Conservation (phyloP, 371 early-diverging fungal species). For the Apophysomyces sp. region DNA sequence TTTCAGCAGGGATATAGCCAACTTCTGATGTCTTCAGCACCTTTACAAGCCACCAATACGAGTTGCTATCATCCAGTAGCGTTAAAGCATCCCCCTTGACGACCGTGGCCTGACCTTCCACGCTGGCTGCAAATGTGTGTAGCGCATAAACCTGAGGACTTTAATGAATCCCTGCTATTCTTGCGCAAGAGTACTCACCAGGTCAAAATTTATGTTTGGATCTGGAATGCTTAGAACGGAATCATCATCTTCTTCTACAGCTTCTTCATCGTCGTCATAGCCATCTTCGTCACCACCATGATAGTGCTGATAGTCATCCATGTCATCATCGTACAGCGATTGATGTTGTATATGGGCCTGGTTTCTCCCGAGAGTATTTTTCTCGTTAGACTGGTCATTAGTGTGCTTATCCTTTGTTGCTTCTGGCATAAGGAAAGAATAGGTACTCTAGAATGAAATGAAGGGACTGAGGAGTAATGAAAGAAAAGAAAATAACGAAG, state of each 20-base stretch:
- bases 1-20: slow-evolving; percentile 97
- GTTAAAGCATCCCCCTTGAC: slow-evolving; percentile 87
- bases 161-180: background rate
- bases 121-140: slow-evolving; percentile 91
- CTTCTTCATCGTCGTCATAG: slow-evolving; percentile 36
- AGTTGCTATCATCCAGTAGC: slow-evolving; percentile 93
- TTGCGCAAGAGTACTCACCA: slow-evolving; percentile 6
- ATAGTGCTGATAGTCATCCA: slow-evolving; percentile 37
- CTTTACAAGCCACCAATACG: slow-evolving; percentile 98
- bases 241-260: slow-evolving; percentile 52
- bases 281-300: slow-evolving; percentile 18
- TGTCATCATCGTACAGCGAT: slow-evolving; percentile 44
- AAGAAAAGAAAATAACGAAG: background rate
- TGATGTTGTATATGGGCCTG: slow-evolving; percentile 19
- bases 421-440: background rate
- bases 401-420: background rate
- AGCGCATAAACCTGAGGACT: slow-evolving; percentile 77
- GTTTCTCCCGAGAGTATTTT: slow-evolving; percentile 1
- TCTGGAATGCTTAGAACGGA: slow-evolving; percentile 66
- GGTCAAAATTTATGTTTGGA: slow-evolving; percentile 73
- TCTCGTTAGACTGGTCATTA: slow-evolving; percentile 15
- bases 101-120: slow-evolving; percentile 95
- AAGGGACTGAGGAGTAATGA: background rate
- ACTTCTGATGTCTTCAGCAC: slow-evolving; percentile 85
- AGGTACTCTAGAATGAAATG: slow-evolving; percentile 11